Base-by-base conservation (phyloP, 495 filamentous ascomycete genomes). In the Oleoguttula mirabilis region DNA sequence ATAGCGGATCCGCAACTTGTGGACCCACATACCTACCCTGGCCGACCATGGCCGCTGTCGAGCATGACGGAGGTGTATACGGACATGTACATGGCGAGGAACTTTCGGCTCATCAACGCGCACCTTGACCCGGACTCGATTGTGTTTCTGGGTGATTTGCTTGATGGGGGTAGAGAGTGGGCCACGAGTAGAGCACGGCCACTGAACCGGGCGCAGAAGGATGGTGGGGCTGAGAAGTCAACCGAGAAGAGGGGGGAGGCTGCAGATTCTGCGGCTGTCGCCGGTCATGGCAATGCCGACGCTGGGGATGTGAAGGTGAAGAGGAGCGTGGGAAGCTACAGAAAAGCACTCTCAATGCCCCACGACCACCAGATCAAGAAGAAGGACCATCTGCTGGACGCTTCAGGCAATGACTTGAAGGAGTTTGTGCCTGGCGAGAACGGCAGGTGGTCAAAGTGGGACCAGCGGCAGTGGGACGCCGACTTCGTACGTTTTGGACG, bases 131-230 rank as follows among this genome's bases (percentile, higher is more conserved):
- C 92, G 3, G 81, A 90, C 49, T 87, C 80, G 22, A 69, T 88
- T 2, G 67, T 93, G 51, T 96, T 99, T 58, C 67, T 99, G 0
- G 92, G 92, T 3, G 92, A 99, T 55, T 67, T 99, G 1, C 95
- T 99, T 51, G 92, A 99, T 54, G 92, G 92, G 2, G 92, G 92
- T 11, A 71, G 92, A 52, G 92, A 99, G 63, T 99, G 92, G 92
- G 79, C 78, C 39, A 83, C 84, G 6, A 17, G 16, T 10, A 16
- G 22, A 16, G 45, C 20, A 43, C 66, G 6, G 65, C 70, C 16
- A 80, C 72, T 41, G 60, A 68, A 24, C 83, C 82, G 40, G 77
- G 82, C 0, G 65, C 85, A 31, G 69, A 75, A 51, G 75, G n/a
- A n/a, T n/a, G n/a, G n/a, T n/a, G n/a, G n/a, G n/a, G n/a, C n/a